A percentile compares a stretch with the other conserved stretches of the same genome.
Conservation (phyloP, 148 eudicot genomes). For the Silene uniflora region DNA sequence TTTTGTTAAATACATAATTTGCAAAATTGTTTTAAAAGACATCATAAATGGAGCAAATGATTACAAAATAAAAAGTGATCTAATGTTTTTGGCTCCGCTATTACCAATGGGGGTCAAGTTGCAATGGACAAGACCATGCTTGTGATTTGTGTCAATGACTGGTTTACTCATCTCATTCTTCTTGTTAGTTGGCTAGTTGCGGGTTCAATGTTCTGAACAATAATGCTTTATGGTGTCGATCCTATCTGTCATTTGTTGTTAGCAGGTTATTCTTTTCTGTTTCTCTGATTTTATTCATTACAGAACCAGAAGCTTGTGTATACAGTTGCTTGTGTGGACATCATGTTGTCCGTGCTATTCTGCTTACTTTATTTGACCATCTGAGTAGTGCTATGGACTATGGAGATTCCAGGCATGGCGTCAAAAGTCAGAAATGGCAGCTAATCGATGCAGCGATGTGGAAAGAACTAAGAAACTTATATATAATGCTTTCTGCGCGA, state of each 20-base stretch:
- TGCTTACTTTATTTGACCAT: too few relatives aligned
- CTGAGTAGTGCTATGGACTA: background rate
- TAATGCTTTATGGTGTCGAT: conserved; percentile 10
- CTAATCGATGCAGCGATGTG: background rate
- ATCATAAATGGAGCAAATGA: too few relatives aligned
- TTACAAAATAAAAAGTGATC: too few relatives aligned
- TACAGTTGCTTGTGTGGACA: background rate
- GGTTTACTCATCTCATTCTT: background rate
- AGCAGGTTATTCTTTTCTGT: background rate
- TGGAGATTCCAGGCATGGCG: background rate
- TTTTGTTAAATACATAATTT: too few relatives aligned
- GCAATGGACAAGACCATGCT: too few relatives aligned
- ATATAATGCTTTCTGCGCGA: background rate
- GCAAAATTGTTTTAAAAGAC: too few relatives aligned
- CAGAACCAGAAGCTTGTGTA: background rate
- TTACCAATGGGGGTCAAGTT: too few relatives aligned
- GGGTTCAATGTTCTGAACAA: background rate
- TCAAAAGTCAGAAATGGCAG: background rate
- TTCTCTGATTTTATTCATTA: background rate
- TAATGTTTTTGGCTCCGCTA: too few relatives aligned
- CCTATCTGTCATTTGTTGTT: conserved; percentile 1
- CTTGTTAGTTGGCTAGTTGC: conserved; percentile 19
- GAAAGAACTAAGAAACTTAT: background rate
- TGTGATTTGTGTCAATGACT: background rate
- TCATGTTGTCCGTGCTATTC: background rate